Evolutionary conservation across 106 monocot genomes (phyloP).

Genomic region (Acanthochlamys bracteata): DNA sequence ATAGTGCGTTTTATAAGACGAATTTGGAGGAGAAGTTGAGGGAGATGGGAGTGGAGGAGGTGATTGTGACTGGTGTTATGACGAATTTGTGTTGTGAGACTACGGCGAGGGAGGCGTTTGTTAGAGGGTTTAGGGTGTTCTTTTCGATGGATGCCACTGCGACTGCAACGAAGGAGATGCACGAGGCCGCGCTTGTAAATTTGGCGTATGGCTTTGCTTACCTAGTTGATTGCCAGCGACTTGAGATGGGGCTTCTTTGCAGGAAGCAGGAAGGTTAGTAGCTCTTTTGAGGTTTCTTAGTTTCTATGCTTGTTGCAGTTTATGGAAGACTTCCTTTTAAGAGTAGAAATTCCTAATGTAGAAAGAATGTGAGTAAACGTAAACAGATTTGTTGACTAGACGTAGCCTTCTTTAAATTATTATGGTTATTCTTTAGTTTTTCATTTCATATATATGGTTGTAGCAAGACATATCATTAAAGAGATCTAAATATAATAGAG

Average conservation of each 20-base stretch:
- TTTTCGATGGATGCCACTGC: slow-evolving; percentile 70
- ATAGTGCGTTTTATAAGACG: slow-evolving; percentile 62
- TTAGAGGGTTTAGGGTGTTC: slow-evolving; percentile 80
- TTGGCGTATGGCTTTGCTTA: slow-evolving; percentile 85
- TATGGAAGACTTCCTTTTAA: too few species aligned
- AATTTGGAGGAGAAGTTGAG: slow-evolving; percentile 54
- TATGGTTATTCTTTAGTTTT: too few species aligned
- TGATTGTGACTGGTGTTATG: slow-evolving; percentile 77
- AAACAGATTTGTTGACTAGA: too few species aligned
- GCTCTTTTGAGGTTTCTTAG: too few species aligned
- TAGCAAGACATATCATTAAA: too few species aligned
- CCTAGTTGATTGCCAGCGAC: slow-evolving; percentile 45
- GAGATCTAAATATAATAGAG: too few species aligned
- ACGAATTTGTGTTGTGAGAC: slow-evolving; percentile 94
- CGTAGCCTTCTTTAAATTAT: too few species aligned
- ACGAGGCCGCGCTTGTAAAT: slow-evolving; percentile 64
- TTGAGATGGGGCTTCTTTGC: slow-evolving; percentile 20
- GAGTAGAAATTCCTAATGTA: too few species aligned
- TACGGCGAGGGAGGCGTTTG: slow-evolving; percentile 75
- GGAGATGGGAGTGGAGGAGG: slow-evolving; percentile 52
- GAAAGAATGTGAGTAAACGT: too few species aligned
- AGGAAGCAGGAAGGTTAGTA: too few species aligned
- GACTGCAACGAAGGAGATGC: slow-evolving; percentile 48
- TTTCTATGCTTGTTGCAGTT: too few species aligned
- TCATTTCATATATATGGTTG: too few species aligned